Evolutionary conservation across 2,329 filamentous ascomycete species (phyloP), one percentile per base, ranked within the genome.

Genomic region (Fonsecaea pedrosoi): DNA sequence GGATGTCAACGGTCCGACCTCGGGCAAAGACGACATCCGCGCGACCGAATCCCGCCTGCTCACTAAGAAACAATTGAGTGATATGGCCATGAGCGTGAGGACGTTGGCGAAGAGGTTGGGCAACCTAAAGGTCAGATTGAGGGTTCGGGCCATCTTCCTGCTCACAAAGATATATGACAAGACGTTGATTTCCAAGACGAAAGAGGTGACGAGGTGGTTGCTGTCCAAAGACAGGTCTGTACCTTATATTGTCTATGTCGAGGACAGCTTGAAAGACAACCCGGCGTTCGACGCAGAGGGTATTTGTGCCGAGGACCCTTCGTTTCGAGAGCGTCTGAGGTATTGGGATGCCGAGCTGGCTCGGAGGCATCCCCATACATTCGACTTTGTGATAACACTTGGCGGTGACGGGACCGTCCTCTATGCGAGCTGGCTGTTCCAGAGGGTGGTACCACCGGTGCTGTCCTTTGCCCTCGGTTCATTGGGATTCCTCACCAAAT

Each of bases 371-470:
- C 94, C 94, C 3, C 92, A 97, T 73, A 90, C 88, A 0, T 97
- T 98, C 76, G 95, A 99, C 78, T 96, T 99, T 75, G 89, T 96
- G 59, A 87, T 99, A 57, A 95, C 94, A 0, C 85, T 97, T 3
- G 94, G 93, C 56, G 95, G 95, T 8, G 95, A 99, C 77, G 95
- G 95, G 18, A 99, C 95, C 0, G 94, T 99, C 6, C 83, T 99
- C 8, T 98, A 97, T 76, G 92, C 94, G 3, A 96, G 92, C 76
- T 98, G 94, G 93, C 84, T 99, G 1, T 99, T 99, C 77, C 95
- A 99, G 81, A 88, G 92, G 55, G 91, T 98, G 54, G 94, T 98
- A 0, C 95, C 95, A 4, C 95, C 95, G 0, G 92, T 97, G 0
- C 82, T 99, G 69, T 94, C 92, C 68, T 98, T 99, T 78, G 87